Evolutionary conservation across 345 rosid genomes (phyloP), one percentile per base, ranked within the genome.

Genomic region (Rhizophora mangle): DNA sequence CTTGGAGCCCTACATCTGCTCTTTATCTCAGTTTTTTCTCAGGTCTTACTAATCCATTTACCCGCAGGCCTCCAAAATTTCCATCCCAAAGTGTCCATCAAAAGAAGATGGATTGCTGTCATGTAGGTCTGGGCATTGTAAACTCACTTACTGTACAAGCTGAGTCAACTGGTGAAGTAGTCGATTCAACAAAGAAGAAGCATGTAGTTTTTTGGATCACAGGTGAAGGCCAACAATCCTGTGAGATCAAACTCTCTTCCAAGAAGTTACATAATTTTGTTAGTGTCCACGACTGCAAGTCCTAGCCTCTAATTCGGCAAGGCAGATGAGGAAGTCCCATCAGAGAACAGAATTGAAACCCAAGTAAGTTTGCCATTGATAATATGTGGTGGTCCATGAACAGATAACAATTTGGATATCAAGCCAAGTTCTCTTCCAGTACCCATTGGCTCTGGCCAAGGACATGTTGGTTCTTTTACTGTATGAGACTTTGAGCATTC

Each of bases 1-100:
- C 69, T n/a, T 69, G 78, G 74, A 86, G 90, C 68, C 90, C 93
- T 22, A 84, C 93, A 63, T 81, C 88, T 73, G 83, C 89, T 22
- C 83, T 88, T 46, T 88, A 88, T 73, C 78, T 85, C 64, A 78
- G 75, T 72, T 74, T 76, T 64, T 81, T 81, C 70, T 77, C 83
- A 37, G 80, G 68, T 67, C 83, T 84, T 68, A 79, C 85, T 70
- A 84, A 83, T 73, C 78, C 86, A 22, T 82, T 86, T 54, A 76
- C 81, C 57, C 74, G 67, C 56, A 85, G 56, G 72, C 75, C 86
- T 64, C 81, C 82, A 0, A 79, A 68, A 63, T 73, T 78, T 20
- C 63, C 80, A 2, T 65, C 78, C 34, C 71, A 37, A 22, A 68
- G 49, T 68, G 63, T 75, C 63, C 69, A 57, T 24, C 77, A 78